These are phyloP conservation scores for Staphylotrichum longicolle DNA, from an alignment of 495 filamentous ascomycete genomes.

Conservation along the genomic window DNA sequence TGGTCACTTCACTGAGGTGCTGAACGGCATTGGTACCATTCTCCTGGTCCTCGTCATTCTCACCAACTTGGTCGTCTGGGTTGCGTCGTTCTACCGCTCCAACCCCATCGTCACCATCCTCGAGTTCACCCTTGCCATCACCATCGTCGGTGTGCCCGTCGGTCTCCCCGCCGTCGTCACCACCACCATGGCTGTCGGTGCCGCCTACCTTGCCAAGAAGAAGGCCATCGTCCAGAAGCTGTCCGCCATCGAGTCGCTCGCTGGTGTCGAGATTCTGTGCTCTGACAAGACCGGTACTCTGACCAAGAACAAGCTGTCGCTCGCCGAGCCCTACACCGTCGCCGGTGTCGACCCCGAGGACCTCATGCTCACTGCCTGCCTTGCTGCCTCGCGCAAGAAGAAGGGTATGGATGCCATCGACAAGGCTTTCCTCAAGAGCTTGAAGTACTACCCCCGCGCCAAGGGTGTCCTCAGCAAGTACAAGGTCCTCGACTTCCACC, in stretches of 20 bases:
- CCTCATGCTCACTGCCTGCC: slow-evolving; percentile 85
- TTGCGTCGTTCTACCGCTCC: slow-evolving; percentile 82
- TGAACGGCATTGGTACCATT: slow-evolving; percentile 81
- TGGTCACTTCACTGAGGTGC: slow-evolving; percentile 87
- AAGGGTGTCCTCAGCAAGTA: slow-evolving; percentile 73
- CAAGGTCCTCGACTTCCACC: slow-evolving; percentile 75
- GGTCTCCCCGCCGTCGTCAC: slow-evolving; percentile 95
- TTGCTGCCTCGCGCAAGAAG: slow-evolving; percentile 90
- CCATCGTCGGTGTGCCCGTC: slow-evolving; percentile 93
- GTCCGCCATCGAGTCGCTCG: slow-evolving; percentile 89
- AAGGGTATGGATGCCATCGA: slow-evolving; percentile 95
- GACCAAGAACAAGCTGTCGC: slow-evolving; percentile 88
- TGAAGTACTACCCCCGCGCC: slow-evolving; percentile 74
- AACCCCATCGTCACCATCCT: slow-evolving; percentile 72
- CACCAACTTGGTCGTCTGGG: slow-evolving; percentile 78
- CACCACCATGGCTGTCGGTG: slow-evolving; percentile 95
- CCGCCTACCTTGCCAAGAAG: slow-evolving; percentile 89
- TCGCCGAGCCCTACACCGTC: slow-evolving; percentile 80
- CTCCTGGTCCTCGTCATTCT: slow-evolving; percentile 77
- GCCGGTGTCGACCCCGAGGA: slow-evolving; percentile 75
- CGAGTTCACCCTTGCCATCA: slow-evolving; percentile 79
- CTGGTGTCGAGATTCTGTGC: slow-evolving; percentile 94
- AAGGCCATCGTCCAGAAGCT: slow-evolving; percentile 97
- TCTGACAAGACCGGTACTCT: slow-evolving; percentile 96
- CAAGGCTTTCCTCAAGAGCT: slow-evolving; percentile 85